phyloP scores from a whole-genome alignment of 129 eudicot genomes.

The Arctium minus region DNA sequence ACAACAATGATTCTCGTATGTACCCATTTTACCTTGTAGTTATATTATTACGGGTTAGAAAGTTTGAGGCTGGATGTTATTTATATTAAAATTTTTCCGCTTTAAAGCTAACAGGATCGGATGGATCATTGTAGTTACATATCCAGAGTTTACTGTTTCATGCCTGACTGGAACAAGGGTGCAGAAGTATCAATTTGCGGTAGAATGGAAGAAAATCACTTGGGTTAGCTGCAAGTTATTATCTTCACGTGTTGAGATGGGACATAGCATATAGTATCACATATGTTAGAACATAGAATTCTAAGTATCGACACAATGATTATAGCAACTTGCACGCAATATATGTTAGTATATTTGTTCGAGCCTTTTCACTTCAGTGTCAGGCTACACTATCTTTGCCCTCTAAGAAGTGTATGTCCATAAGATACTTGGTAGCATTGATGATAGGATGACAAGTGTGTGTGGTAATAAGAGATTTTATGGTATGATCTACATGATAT shows the following conservation, averaged over 20 bases:
- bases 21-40: conserved; percentile 10
- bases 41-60: conserved; percentile 2
- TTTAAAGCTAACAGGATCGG: not conserved
- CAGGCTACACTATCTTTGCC: not conserved
- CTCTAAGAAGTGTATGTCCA: not conserved
- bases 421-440: not conserved
- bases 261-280: not conserved
- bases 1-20: conserved; percentile 9
- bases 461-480: not conserved
- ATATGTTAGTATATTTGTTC: not conserved
- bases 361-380: not conserved
- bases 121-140: not conserved
- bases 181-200: not conserved
- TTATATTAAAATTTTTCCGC: not conserved
- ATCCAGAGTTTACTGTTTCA: not conserved
- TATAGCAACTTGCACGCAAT: not conserved
- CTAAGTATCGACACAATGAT: not conserved
- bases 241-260: not conserved
- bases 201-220: not conserved
- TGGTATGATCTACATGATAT: not conserved
- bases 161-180: not conserved
- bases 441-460: not conserved
- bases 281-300: not conserved
- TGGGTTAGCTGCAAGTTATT: conserved; percentile 3
- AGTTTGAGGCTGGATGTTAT: not conserved